Evolutionary conservation across 2,329 filamentous ascomycete genomes (phyloP).

Genomic region (Epichloe gansuensis): DNA sequence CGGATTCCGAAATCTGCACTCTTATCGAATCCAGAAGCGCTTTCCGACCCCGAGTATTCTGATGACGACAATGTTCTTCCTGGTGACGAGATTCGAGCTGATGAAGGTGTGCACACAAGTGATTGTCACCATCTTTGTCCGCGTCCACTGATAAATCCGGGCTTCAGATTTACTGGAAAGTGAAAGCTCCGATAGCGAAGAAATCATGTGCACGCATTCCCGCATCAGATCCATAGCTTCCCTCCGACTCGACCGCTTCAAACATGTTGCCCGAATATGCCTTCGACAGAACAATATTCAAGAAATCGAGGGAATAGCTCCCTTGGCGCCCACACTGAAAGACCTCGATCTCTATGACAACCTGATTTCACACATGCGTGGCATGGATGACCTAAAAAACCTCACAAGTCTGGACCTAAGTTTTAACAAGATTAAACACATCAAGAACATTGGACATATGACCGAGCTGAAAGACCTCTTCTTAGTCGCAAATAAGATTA

Average conservation of each 20-base stretch:
- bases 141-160: conserved; percentile 9
- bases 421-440: conserved; percentile 99
- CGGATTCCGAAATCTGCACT: conserved; percentile 50
- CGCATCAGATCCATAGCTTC: conserved; percentile 67
- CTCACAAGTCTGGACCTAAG: conserved; percentile 77
- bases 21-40: conserved; percentile 64
- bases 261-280: conserved; percentile 62
- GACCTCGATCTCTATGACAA: conserved; percentile 98
- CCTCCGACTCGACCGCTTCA: conserved; percentile 74
- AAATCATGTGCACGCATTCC: conserved; percentile 84
- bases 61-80: conserved; percentile 55
- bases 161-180: conserved; percentile 44
- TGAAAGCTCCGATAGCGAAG: conserved; percentile 50
- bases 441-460: conserved; percentile 75
- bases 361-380: conserved; percentile 73
- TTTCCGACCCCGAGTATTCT: conserved; percentile 77
- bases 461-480: conserved; percentile 70
- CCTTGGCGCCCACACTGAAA: conserved; percentile 51
- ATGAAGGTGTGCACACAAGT: conserved; percentile 49
- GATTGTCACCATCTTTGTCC: background rate
- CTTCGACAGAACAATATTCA: conserved; percentile 87
- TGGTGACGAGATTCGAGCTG: conserved; percentile 64
- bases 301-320: conserved; percentile 60
- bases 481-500: conserved; percentile 91
- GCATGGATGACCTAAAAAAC: conserved; percentile 63